phyloP scores from a whole-genome alignment of 2,329 filamentous ascomycete genomes.

The Zalaria obscura region DNA sequence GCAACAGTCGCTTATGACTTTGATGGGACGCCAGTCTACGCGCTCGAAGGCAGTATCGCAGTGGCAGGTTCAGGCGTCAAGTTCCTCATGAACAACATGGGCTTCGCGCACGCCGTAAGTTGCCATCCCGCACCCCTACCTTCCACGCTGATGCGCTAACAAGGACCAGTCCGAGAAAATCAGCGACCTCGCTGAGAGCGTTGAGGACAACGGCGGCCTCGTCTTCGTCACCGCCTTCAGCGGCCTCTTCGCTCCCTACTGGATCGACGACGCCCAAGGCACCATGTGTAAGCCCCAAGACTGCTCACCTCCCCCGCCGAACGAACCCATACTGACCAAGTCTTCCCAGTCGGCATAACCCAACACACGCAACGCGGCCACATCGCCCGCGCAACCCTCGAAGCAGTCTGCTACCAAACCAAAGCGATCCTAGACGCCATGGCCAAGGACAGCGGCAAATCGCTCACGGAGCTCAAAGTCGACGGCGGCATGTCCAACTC shows the following conservation, averaged over 20 bases:
- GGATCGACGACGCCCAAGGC: slow-evolving; percentile 85
- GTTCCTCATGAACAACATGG: slow-evolving; percentile 40
- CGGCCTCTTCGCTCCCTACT: slow-evolving; percentile 83
- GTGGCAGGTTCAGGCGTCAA: slow-evolving; percentile 64
- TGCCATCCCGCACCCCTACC: slow-evolving; percentile 7
- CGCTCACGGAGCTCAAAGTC: slow-evolving; percentile 61
- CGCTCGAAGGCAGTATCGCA: slow-evolving; percentile 66
- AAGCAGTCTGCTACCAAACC: slow-evolving; percentile 86
- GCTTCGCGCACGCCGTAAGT: slow-evolving; percentile 44
- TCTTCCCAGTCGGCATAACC: slow-evolving; percentile 17
- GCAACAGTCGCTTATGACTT: slow-evolving; percentile 84
- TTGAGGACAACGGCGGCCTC: slow-evolving; percentile 67
- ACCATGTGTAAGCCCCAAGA: slow-evolving; percentile 51
- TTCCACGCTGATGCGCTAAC: slow-evolving; percentile 8
- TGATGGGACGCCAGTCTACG: slow-evolving; percentile 56
- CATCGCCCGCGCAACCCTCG: slow-evolving; percentile 76
- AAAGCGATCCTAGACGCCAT: slow-evolving; percentile 86
- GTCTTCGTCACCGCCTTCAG: slow-evolving; percentile 83
- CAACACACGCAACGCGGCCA: slow-evolving; percentile 72
- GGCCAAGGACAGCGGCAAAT: slow-evolving; percentile 70
- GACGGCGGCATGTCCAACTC: slow-evolving; percentile 86
- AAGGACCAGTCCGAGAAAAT: slow-evolving; percentile 41
- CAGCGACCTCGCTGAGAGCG: slow-evolving; percentile 47
- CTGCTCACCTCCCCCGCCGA: not conserved
- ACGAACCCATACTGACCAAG: slow-evolving; percentile 3